Conservation (phyloP, 305 asterid genomes). For the Fraxinus baroniana region DNA sequence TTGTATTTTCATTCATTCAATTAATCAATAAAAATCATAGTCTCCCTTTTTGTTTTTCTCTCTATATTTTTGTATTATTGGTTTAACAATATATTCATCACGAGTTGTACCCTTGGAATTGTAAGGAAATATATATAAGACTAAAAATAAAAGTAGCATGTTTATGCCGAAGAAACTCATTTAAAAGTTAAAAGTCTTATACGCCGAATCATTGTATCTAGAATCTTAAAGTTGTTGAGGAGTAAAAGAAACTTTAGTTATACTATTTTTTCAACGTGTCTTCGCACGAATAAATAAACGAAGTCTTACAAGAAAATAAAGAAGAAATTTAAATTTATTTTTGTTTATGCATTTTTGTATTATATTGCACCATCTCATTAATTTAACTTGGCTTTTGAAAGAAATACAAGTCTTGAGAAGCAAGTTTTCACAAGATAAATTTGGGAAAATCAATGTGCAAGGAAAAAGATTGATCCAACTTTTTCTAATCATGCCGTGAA, state of each 20-base stretch:
- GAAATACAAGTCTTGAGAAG: neutral
- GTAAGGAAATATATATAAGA: neutral
- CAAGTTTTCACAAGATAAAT: neutral
- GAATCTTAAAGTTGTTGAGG: neutral
- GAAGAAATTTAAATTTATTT: neutral
- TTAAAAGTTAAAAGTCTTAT: neutral
- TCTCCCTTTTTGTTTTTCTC: no score
- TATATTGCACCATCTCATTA: neutral
- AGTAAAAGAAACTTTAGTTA: neutral
- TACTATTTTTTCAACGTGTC: no score
- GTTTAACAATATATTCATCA: neutral
- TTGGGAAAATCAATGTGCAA: neutral
- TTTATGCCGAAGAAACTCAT: neutral
- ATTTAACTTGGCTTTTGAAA: neutral
- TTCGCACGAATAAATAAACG: neutral
- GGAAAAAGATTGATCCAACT: neutral
- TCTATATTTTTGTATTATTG: no score
- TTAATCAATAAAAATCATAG: no score
- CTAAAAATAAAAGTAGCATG: neutral
- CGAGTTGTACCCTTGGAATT: neutral
- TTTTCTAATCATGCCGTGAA: slow-evolving; percentile 38
- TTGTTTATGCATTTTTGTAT: neutral
- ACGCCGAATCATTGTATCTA: neutral
- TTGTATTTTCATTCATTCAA: no score
- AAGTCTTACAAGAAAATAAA: neutral